Evolutionary conservation across 2,329 filamentous ascomycete species (phyloP).

Genomic region (Hirsutella rhossiliensis): DNA sequence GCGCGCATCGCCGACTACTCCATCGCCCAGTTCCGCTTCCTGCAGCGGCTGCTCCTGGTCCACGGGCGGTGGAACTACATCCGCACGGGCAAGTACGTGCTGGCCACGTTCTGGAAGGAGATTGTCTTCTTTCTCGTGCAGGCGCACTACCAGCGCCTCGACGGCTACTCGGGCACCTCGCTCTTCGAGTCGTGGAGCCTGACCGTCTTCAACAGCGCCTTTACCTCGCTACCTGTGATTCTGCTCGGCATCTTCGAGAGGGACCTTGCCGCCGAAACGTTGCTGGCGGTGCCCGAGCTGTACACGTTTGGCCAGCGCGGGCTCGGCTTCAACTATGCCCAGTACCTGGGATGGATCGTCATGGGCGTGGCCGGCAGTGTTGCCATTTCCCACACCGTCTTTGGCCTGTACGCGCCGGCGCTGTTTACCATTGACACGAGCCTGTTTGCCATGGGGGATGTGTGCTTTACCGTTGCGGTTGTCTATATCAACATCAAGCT

Average conservation of each 20-base stretch:
- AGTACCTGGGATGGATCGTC: conserved; percentile 69
- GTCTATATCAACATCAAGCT: conserved; percentile 66
- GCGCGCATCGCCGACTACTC: conserved; percentile 85
- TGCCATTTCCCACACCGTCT: conserved; percentile 51
- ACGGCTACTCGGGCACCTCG: conserved; percentile 82
- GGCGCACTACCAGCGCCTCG: conserved; percentile 71
- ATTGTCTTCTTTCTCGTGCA: conserved; percentile 75
- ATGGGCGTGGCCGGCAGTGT: conserved; percentile 61
- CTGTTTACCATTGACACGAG: conserved; percentile 39
- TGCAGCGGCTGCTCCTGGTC: conserved; percentile 73
- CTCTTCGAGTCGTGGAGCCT: conserved; percentile 80
- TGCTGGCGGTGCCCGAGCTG: conserved; percentile 85
- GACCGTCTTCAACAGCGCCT: conserved; percentile 88
- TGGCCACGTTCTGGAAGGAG: conserved; percentile 87
- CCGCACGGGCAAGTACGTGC: conserved; percentile 76
- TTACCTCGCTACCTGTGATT: conserved; percentile 81
- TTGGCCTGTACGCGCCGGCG: conserved; percentile 35
- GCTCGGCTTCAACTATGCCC: conserved; percentile 58
- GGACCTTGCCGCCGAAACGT: conserved; percentile 69
- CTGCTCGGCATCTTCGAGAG: conserved; percentile 88
- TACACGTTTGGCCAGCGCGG: conserved; percentile 72
- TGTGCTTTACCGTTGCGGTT: conserved; percentile 60
- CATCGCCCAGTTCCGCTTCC: conserved; percentile 81
- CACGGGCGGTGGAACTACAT: conserved; percentile 89
- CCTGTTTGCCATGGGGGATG: conserved; percentile 60